These are phyloP conservation scores for Cryptosporidium felis DNA, from an alignment of 169 alveolate species.

Conservation along the genomic window DNA sequence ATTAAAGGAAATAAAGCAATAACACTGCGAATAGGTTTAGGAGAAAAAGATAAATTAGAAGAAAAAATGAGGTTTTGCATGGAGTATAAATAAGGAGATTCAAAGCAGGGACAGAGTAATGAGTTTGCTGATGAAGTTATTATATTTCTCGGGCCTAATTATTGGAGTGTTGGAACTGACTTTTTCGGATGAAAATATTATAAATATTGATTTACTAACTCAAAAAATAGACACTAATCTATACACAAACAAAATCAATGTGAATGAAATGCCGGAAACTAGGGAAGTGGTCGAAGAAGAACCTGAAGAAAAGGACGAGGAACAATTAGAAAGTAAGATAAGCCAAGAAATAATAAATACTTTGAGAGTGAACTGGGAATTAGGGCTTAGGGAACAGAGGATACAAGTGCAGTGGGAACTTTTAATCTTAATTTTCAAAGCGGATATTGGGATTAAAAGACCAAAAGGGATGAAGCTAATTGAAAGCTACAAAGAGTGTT, in stretches of 20 bases:
- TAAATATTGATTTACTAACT: neutral
- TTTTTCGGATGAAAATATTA: too few relatives aligned
- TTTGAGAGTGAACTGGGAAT: conserved; percentile 34
- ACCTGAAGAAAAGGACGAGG: neutral
- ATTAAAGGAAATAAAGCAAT: neutral
- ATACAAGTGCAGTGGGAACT: conserved; percentile 24
- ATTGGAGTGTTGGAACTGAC: too few relatives aligned
- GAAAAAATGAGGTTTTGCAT: too few relatives aligned
- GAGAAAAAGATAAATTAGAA: neutral
- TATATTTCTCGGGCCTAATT: too few relatives aligned
- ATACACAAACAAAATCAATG: neutral
- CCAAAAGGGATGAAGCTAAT: conserved; percentile 22
- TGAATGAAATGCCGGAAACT: neutral
- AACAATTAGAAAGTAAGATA: neutral
- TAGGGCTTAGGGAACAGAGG: neutral
- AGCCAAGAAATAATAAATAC: neutral
- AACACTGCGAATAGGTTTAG: neutral
- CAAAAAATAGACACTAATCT: neutral
- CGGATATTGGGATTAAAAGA: neutral
- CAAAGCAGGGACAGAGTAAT: too few relatives aligned
- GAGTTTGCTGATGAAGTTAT: too few relatives aligned
- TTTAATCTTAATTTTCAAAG: conserved; percentile 15
- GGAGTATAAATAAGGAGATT: too few relatives aligned
- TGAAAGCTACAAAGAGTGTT: conserved; percentile 12
- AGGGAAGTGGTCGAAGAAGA: neutral